Evolutionary conservation across 2,329 filamentous ascomycete genomes (phyloP).

Genomic region (Aspergillus jensenii): DNA sequence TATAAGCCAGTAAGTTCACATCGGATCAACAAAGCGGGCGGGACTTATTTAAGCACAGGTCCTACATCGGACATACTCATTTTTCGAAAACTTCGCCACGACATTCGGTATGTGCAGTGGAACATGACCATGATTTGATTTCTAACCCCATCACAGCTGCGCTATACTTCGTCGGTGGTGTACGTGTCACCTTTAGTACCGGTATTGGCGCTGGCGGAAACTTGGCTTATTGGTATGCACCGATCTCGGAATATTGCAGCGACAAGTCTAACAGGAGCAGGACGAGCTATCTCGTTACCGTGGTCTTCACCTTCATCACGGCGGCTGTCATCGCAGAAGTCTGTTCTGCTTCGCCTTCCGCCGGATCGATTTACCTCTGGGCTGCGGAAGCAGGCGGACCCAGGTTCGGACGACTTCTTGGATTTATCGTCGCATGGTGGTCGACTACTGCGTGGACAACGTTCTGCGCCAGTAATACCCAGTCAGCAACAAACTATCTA

Average conservation of each 20-base stretch:
- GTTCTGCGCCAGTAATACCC: conserved; percentile 56
- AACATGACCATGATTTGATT: conserved; percentile 28
- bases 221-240: conserved; percentile 57
- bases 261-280: conserved; percentile 27
- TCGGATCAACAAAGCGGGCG: background rate
- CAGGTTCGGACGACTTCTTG: conserved; percentile 55
- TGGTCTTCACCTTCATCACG: conserved; percentile 62
- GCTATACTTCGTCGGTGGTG: conserved; percentile 61
- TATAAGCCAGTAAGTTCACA: conserved; percentile 52
- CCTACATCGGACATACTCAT: conserved; percentile 56
- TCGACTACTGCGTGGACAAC: conserved; percentile 63
- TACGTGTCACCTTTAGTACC: conserved; percentile 62
- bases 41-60: conserved; percentile 43
- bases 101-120: conserved; percentile 51
- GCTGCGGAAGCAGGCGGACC: conserved; percentile 60
- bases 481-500: conserved; percentile 54
- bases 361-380: conserved; percentile 62
- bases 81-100: conserved; percentile 60
- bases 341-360: conserved; percentile 59
- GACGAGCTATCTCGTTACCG: conserved; percentile 61
- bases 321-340: conserved; percentile 62
- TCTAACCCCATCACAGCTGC: conserved; percentile 47
- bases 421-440: conserved; percentile 66
- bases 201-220: conserved; percentile 62
- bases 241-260: background rate